Percentiles rank a stretch among this genome's conserved stretches.
phyloP scores from a whole-genome alignment of 441 rosid genomes.

The Macaranga tanarius region DNA sequence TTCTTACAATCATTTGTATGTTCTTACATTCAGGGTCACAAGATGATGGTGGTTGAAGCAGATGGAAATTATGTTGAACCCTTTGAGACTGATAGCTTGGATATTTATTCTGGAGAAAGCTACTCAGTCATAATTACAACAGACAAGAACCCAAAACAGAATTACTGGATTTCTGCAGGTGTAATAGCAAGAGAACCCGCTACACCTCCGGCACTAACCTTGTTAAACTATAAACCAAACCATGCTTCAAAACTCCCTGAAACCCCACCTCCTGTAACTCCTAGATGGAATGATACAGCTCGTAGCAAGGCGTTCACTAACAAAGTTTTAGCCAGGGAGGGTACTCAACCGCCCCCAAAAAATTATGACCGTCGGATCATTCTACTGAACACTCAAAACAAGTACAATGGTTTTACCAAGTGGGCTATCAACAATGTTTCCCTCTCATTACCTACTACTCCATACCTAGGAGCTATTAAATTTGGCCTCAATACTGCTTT shows the following conservation, averaged over 20 bases:
- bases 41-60: constrained; percentile 72
- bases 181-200: constrained; percentile 59
- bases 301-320: constrained; percentile 49
- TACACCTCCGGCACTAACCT: constrained; percentile 54
- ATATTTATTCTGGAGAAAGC: constrained; percentile 78
- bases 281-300: constrained; percentile 55
- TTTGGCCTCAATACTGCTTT: constrained; percentile 37
- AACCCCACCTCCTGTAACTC: constrained; percentile 55
- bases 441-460: constrained; percentile 53
- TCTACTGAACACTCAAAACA: constrained; percentile 72
- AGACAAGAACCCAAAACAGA: constrained; percentile 42
- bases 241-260: constrained; percentile 37
- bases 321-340: constrained; percentile 29
- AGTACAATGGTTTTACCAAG: constrained; percentile 41
- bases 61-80: constrained; percentile 76
- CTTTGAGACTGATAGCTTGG: constrained; percentile 48
- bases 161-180: constrained; percentile 64
- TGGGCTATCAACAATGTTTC: constrained; percentile 85
- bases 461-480: constrained; percentile 72
- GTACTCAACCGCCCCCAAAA: constrained; percentile 45
- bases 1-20: too few species aligned
- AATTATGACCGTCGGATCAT: constrained; percentile 36
- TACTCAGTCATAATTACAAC: constrained; percentile 67
- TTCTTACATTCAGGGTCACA: constrained; percentile 47
- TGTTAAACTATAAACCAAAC: constrained; percentile 49